Base-by-base conservation (phyloP, 441 rosid genomes). In the Adansonia grandidieri region DNA sequence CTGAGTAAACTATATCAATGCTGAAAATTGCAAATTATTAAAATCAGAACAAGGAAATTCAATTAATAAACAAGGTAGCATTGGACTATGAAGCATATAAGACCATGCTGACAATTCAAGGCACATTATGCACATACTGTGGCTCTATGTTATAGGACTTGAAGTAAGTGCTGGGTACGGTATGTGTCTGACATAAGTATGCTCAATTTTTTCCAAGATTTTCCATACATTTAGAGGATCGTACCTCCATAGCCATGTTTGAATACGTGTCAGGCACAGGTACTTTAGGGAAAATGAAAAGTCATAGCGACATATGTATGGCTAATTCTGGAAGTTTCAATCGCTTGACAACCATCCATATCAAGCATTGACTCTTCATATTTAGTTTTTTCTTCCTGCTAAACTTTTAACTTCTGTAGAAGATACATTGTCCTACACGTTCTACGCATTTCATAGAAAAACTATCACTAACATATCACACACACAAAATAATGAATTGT, bases 1-100 rank as follows among this genome's bases (percentile, higher is more conserved):
- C 95, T 0, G 98, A 85, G 88, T 64, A 95, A 66, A 95, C 83
- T 61, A 95, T 66, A 79, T 93, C 99, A 67, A 95, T 84, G 15
- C 98, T 95, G 93, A 83, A 67, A 42, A 75, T 78, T 79, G 67
- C 54, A 44, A 73, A 67, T 9, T 19, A 24, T 71, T 60, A 58
- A 67, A 20, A 75, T 72, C 47, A 63, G n/a, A 47, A 63, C 14
- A 48, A 70, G n/a, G 78, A 73, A 4, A 73, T 28, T 66, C 4
- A 64, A n/a, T 48, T n/a, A 65, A 37, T 54, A 47, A 60, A 19
- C 63, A 69, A 15, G 15, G 60, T 15, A 15, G 17, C 50, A 37
- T 37, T 37, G 45, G 22, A 56, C 22, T 15, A 67, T 19, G 44
- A 53, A 28, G 62, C n/a, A 40, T 73, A 40, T 42, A 56, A 73